These are phyloP conservation scores for Collybiopsis confluens DNA, from an alignment of 768 basidiomycete species.

Conservation along the genomic window DNA sequence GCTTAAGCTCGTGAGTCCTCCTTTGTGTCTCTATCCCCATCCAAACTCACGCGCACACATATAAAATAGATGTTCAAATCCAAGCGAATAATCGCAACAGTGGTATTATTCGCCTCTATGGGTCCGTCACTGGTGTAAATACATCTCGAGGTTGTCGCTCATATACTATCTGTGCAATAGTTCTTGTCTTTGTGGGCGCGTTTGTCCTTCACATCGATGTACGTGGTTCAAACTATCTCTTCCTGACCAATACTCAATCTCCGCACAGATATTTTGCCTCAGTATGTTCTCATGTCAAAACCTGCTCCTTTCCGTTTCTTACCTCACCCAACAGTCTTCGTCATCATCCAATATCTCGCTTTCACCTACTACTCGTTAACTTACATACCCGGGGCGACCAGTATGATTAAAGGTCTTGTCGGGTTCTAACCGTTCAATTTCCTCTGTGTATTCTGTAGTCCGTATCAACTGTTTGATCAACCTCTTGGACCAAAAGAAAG, in stretches of 20 bases:
- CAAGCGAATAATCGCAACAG: slow-evolving; percentile 76
- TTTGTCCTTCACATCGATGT: slow-evolving; percentile 73
- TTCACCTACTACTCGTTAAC: slow-evolving; percentile 86
- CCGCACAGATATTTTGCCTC: slow-evolving; percentile 57
- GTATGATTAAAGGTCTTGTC: slow-evolving; percentile 63
- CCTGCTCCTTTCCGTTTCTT: slow-evolving; percentile 9
- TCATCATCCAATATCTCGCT: slow-evolving; percentile 87
- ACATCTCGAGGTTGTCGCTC: no score
- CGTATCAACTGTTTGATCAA: no score
- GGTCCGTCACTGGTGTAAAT: no score
- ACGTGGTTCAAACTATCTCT: slow-evolving; percentile 24
- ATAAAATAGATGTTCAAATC: slow-evolving; percentile 98
- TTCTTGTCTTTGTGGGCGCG: slow-evolving; percentile 79
- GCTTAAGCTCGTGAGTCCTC: slow-evolving; percentile 67
- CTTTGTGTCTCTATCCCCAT: no score
- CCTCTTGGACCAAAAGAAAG: neutral
- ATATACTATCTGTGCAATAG: no score
- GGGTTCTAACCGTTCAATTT: slow-evolving; percentile 22
- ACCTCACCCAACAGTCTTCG: slow-evolving; percentile 58
- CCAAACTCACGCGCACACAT: neutral
- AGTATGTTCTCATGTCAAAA: slow-evolving; percentile 35
- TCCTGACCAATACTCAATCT: neutral
- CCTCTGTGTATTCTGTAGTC: no score
- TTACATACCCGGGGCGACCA: slow-evolving; percentile 89
- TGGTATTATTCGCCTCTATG: slow-evolving; percentile 75